A percentile compares a stretch with the other conserved stretches of the same genome.
These are phyloP conservation scores for Pseudomassariella vexata DNA, from an alignment of 2,329 filamentous ascomycete species.

Conservation along the genomic window DNA sequence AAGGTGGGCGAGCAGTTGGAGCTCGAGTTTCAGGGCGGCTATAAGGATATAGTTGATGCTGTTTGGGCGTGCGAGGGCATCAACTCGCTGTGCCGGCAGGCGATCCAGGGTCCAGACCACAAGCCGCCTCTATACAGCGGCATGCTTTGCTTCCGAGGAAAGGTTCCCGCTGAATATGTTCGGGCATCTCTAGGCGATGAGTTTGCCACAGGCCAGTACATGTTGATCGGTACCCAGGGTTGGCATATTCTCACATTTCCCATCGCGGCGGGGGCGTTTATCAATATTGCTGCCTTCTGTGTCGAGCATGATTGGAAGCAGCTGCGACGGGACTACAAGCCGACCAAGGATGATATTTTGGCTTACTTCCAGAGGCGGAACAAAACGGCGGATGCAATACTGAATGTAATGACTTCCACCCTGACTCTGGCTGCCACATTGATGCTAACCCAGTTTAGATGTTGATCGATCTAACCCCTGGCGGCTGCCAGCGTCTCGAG, in stretches of 20 bases:
- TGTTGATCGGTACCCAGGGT: neutral
- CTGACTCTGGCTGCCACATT: too few relatives aligned
- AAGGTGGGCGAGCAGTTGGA: neutral
- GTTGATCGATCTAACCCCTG: neutral
- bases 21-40: neutral
- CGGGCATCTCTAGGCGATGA: neutral
- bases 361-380: too few relatives aligned
- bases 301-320: conserved; percentile 1
- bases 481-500: conserved; percentile 1
- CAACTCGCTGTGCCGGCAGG: neutral
- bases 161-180: neutral
- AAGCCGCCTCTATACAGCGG: conserved; percentile 1
- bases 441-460: neutral
- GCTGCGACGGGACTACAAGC: too few relatives aligned
- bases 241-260: conserved; percentile 1
- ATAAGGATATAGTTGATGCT: neutral
- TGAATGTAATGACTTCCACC: too few relatives aligned
- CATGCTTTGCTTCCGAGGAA: neutral
- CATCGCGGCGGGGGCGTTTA: neutral
- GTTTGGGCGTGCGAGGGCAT: neutral
- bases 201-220: neutral
- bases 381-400: too few relatives aligned
- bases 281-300: conserved; percentile 1
- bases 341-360: too few relatives aligned
- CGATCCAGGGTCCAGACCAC: neutral